Evolutionary conservation across 805 yeast species (phyloP), one percentile per base, ranked within the genome.

Genomic region (Saturnispora galanensis): DNA sequence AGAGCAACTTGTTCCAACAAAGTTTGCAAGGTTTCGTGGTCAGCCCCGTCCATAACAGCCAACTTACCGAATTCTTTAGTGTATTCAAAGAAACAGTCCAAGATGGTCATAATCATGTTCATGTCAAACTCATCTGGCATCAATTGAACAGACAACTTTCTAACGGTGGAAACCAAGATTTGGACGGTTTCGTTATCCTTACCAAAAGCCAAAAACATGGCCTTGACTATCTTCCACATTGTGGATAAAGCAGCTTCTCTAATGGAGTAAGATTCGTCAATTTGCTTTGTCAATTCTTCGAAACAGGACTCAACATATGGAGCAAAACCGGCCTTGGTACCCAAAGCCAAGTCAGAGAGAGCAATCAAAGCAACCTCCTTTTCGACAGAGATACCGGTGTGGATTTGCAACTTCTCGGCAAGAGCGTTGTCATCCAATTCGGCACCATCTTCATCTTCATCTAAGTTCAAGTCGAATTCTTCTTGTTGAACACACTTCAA

Each of bases 311-410:
- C 87, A 49, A 87, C 82, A 57, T 79, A 87, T 56, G 79, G 79
- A 57, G 80, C 75, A 66, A 90, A 88, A 44, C 79, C 79, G 47
- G 76, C 80, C 58, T 88, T 84, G 40, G 96, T 84, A 55, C 95
- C 96, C 44, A 74, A 65, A 42, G 96, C 95, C 60, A 89, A 76
- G 61, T 93, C 97, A 41, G 85, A 77, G 53, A 88, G 67, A 7
- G 96, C 93, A 57, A 87, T 86, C 38, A 89, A 75, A n/a, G 96
- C 96, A 53, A 87, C 85, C 68, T 89, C 96, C 67, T 90, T 90
- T 68, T 90, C 98, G 56, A 85, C 82, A 52, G 97, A 86, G 56
- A 93, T 78, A 70, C 96, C 97, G 42, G 96, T 84, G 74, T 88
- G 89, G 51, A 93, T 88, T 55, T 85, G 82, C 65, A 86, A 70